phyloP scores from a whole-genome alignment of 805 yeast genomes.

The Metschnikowia arizonensis region DNA sequence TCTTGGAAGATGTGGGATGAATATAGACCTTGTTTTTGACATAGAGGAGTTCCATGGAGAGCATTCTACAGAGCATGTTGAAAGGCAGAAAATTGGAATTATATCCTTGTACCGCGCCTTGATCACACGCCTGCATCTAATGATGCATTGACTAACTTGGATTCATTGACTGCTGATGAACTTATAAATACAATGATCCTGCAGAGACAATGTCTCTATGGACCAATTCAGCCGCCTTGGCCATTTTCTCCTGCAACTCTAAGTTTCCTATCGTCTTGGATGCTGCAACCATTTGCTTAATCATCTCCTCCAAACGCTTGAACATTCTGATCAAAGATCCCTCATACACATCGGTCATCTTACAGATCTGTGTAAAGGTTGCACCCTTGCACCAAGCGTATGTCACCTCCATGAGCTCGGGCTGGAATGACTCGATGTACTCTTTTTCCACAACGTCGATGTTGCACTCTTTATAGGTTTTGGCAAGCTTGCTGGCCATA shows the following conservation, averaged over 20 bases:
- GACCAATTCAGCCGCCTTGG: slow-evolving; percentile 73
- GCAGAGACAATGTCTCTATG: slow-evolving; percentile 97
- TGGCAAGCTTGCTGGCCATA: slow-evolving; percentile 88
- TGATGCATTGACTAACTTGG: background rate
- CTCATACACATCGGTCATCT: slow-evolving; percentile 98
- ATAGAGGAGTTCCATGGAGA: slow-evolving; percentile 37
- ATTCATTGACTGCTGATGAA: background rate
- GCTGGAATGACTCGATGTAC: slow-evolving; percentile 85
- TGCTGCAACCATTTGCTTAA: slow-evolving; percentile 85
- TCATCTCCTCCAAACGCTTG: slow-evolving; percentile 87
- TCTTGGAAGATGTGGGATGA: slow-evolving; percentile 71
- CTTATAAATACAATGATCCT: slow-evolving; percentile 75
- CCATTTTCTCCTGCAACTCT: slow-evolving; percentile 85
- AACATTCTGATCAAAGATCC: slow-evolving; percentile 94
- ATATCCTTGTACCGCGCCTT: slow-evolving; percentile 3
- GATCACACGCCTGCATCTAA: background rate
- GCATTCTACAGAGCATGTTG: no score
- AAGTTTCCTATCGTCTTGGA: slow-evolving; percentile 92
- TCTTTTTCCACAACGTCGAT: slow-evolving; percentile 88
- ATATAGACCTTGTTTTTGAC: slow-evolving; percentile 71
- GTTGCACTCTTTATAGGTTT: slow-evolving; percentile 83
- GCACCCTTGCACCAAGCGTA: slow-evolving; percentile 97
- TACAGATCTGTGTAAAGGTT: slow-evolving; percentile 91
- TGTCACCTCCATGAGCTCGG: slow-evolving; percentile 95
- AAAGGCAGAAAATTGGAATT: no score